Evolutionary conservation across 371 early-diverging fungal species (phyloP).

Genomic region (Apophysomyces ossiformis): DNA sequence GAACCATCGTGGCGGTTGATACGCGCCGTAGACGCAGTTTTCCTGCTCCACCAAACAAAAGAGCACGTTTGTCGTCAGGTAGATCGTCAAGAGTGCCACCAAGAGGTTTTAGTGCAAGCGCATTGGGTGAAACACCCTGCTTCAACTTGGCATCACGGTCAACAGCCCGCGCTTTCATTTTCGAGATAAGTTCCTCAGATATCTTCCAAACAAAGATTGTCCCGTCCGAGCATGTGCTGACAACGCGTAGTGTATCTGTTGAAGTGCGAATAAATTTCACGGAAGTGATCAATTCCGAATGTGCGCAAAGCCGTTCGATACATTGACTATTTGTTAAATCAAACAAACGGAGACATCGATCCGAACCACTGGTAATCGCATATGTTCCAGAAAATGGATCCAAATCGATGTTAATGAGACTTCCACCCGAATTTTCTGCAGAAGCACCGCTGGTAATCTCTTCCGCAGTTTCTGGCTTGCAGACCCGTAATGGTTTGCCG

Average conservation of each 20-base stretch:
- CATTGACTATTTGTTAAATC: slow-evolving; percentile 72
- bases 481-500: slow-evolving; percentile 70
- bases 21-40: slow-evolving; percentile 30
- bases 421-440: slow-evolving; percentile 60
- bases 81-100: slow-evolving; percentile 13
- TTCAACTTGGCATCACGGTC: slow-evolving; percentile 27
- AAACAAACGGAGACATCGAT: slow-evolving; percentile 76
- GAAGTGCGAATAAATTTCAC: slow-evolving; percentile 64
- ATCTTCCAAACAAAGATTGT: slow-evolving; percentile 81
- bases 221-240: slow-evolving; percentile 81
- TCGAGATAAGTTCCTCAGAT: slow-evolving; percentile 51
- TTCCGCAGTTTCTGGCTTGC: slow-evolving; percentile 64
- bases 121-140: slow-evolving; percentile 12
- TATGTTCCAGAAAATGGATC: slow-evolving; percentile 77
- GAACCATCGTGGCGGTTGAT: slow-evolving; percentile 30
- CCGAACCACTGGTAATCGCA: slow-evolving; percentile 74
- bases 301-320: slow-evolving; percentile 68
- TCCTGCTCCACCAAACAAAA: slow-evolving; percentile 7
- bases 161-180: slow-evolving; percentile 49
- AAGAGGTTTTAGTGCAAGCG: slow-evolving; percentile 1
- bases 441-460: slow-evolving; percentile 52
- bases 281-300: slow-evolving; percentile 80
- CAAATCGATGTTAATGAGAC: slow-evolving; percentile 66
- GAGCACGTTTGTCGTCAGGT: slow-evolving; percentile 19
- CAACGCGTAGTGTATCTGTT: slow-evolving; percentile 55